Evolutionary conservation across 1,284 basidiomycete genomes (phyloP), one percentile per base, ranked within the genome.

Genomic region (Erythrobasidium hasegawianum): DNA sequence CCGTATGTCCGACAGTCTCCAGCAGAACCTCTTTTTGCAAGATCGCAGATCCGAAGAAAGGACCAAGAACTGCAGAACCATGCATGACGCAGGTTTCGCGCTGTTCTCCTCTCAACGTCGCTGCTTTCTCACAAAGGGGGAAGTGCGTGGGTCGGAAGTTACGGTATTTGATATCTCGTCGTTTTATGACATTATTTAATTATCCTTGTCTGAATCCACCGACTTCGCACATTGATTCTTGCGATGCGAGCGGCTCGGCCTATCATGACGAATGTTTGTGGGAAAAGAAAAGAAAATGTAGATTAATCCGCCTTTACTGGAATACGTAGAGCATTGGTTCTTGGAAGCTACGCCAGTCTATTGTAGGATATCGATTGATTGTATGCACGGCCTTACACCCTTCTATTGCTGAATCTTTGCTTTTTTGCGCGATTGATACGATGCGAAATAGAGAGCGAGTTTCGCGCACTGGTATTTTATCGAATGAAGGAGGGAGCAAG

Each of bases 321-420:
- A n/a, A 14, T 24, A 18, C 22, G n/a, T n/a, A 24, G 16, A 18
- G 43, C 43, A 18, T 47, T 5, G 14, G 16, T 5, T 14, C 16
- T 24, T n/a, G n/a, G n/a, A 8, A 47, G 43, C 43, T 24, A 47
- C 16, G 43, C 43, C 43, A 47, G 43, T 47, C 43, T 47, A 47
- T 47, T 24, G 43, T 33, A 47, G 43, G 43, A 47, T 24, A 24
- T 47, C 43, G 5, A 8, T 55, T 50, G 11, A 47, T 22, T 61
- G 29, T 61, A 29, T 64, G 61, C 61, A n/a, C 61, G 39, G 53
- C 61, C 54, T 64, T 57, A 64, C 61, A 64, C 61, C 45, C 61
- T 26, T 20, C 38, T 64, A 24, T 24, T 18, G 22, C 29, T 56
- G 11, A 22, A 61, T 22, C 27, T 40, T 27, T 26, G n/a, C 38